Percentiles rank a stretch among this genome's conserved stretches.
These are phyloP conservation scores for Nitzschia putrida DNA, from an alignment of 108 stramenopile species.

Conservation along the genomic window DNA sequence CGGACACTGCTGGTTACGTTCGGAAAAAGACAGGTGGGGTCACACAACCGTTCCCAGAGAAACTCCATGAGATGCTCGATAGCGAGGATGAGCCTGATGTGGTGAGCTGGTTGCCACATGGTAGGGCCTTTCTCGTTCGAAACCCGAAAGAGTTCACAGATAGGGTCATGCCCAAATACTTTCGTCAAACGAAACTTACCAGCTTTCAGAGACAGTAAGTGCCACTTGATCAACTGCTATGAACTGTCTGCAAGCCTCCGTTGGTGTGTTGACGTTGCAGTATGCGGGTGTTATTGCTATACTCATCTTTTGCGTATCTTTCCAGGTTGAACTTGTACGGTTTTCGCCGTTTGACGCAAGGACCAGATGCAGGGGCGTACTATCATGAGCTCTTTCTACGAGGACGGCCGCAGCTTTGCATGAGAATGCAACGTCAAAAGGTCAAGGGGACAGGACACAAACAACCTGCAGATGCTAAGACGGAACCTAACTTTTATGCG, in stretches of 20 bases:
- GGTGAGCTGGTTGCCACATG: conserved; percentile 80
- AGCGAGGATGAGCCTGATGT: conserved; percentile 44
- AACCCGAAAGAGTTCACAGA: conserved; percentile 82
- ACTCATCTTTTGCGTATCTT: neutral
- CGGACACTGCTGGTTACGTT: conserved; percentile 52
- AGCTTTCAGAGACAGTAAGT: conserved; percentile 72
- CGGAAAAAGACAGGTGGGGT: conserved; percentile 90
- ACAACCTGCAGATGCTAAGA: conserved; percentile 77
- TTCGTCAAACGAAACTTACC: conserved; percentile 85
- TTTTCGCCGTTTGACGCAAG: conserved; percentile 87
- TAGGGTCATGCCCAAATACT: conserved; percentile 88
- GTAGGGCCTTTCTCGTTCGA: conserved; percentile 82
- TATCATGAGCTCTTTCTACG: conserved; percentile 85
- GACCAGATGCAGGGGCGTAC: conserved; percentile 82
- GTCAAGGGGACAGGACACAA: conserved; percentile 90
- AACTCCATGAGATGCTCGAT: conserved; percentile 76
- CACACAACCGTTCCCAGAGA: conserved; percentile 81
- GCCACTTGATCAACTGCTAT: neutral
- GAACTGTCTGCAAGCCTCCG: too few species aligned
- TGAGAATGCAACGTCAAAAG: conserved; percentile 82
- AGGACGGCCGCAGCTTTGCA: conserved; percentile 71
- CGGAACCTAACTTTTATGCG: conserved; percentile 84
- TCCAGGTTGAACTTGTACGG: conserved; percentile 87
- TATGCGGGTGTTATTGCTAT: too few species aligned
- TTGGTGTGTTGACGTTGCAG: too few species aligned